Conservation (phyloP, 306 rosid species). For the Cotoneaster glaucophyllus region DNA sequence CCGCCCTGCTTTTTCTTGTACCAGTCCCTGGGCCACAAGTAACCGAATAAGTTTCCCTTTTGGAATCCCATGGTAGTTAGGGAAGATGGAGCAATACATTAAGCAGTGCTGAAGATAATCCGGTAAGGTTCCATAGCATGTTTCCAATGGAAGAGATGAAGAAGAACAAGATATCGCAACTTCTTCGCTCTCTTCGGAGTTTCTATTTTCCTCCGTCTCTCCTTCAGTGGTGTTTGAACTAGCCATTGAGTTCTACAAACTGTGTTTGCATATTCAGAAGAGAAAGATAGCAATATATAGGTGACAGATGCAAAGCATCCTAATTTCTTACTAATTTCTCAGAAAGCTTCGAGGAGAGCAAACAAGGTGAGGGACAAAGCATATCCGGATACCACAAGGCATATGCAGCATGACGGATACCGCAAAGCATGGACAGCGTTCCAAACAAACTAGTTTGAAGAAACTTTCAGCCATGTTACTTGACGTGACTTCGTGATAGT, state of each 20-base stretch:
- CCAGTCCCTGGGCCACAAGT: slow-evolving; percentile 21
- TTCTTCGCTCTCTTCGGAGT: not conserved
- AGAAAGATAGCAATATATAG: not conserved
- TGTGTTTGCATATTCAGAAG: not conserved
- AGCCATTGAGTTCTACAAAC: not conserved
- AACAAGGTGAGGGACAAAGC: not conserved
- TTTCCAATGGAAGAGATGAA: slow-evolving; percentile 3
- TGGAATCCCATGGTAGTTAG: not conserved
- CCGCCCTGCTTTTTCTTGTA: slow-evolving; percentile 12
- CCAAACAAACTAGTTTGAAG: too few relatives aligned
- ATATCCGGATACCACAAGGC: not conserved
- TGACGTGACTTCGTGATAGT: not conserved
- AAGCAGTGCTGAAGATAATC: not conserved
- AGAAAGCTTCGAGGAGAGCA: not conserved
- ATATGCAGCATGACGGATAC: too few relatives aligned
- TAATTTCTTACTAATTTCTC: too few relatives aligned
- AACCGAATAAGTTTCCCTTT: slow-evolving; percentile 20
- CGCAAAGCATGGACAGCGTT: too few relatives aligned
- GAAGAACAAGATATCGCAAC: not conserved
- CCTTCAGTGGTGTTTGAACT: not conserved
- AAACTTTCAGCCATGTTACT: not conserved
- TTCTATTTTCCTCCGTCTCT: not conserved
- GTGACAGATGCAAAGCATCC: not conserved
- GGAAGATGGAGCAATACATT: slow-evolving; percentile 23
- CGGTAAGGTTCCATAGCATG: not conserved